Conservation (phyloP, 106 monocot species). For the Dendrobium chrysotoxum region DNA sequence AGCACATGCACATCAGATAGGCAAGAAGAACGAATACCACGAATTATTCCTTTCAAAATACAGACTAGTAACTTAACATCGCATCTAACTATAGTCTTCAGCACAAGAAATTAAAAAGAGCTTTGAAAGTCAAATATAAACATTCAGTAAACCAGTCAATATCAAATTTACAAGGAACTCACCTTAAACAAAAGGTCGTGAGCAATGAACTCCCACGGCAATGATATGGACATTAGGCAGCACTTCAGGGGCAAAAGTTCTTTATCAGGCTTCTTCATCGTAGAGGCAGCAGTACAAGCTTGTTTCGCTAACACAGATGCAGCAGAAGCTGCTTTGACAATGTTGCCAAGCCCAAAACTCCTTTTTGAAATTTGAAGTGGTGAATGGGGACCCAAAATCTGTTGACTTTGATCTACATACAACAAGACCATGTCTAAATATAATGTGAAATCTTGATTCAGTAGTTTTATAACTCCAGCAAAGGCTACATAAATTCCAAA, state of each 20-base stretch:
- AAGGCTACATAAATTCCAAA: background rate
- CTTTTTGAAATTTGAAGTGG: constrained; percentile 45
- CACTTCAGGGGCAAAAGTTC: constrained; percentile 78
- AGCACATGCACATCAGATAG: background rate
- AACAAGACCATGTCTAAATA: background rate
- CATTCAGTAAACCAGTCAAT: background rate
- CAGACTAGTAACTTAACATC: background rate
- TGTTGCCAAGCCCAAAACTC: constrained; percentile 42
- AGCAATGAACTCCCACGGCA: constrained; percentile 90
- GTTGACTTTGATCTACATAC: constrained; percentile 71
- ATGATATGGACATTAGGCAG: constrained; percentile 88
- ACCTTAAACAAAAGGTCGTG: constrained; percentile 93
- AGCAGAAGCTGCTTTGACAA: constrained; percentile 74
- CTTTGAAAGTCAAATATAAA: background rate
- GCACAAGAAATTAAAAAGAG: background rate
- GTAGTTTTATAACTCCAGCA: background rate
- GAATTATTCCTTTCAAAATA: background rate
- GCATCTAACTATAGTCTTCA: background rate
- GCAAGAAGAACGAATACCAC: background rate
- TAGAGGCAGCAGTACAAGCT: constrained; percentile 35
- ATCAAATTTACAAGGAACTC: background rate
- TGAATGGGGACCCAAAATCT: constrained; percentile 38
- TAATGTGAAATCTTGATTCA: background rate
- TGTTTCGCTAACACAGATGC: constrained; percentile 81
- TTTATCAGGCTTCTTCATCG: constrained; percentile 22